phyloP scores from a whole-genome alignment of 129 eudicot species.

The Flaveria trinervia region DNA sequence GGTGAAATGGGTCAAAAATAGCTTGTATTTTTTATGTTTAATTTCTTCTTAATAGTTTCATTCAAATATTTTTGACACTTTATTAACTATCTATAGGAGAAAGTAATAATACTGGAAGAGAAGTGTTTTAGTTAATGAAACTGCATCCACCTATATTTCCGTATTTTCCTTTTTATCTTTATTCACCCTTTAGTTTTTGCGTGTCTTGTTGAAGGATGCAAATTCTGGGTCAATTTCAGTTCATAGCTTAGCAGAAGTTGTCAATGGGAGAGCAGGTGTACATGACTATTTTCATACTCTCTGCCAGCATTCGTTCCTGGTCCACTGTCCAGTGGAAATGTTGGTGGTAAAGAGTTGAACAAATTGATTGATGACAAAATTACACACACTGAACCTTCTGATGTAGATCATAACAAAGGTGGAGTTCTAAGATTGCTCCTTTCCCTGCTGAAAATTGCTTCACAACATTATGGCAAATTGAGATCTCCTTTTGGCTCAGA shows the following conservation, averaged over 20 bases:
- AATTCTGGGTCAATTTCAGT: conserved; percentile 63
- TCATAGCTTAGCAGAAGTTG: conserved; percentile 72
- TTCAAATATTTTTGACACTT: background rate
- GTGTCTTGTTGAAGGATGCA: conserved; percentile 52
- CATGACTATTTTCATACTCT: conserved; percentile 33
- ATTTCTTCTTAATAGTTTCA: background rate
- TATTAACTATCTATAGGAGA: background rate
- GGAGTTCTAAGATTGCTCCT: conserved; percentile 69
- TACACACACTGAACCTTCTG: conserved; percentile 42
- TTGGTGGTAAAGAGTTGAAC: conserved; percentile 38
- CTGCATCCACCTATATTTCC: conserved; percentile 4
- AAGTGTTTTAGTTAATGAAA: background rate
- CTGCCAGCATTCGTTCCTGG: conserved; percentile 36
- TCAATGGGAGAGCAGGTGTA: conserved; percentile 30
- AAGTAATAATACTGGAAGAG: background rate
- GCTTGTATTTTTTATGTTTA: background rate
- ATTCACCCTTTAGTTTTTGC: conserved; percentile 12
- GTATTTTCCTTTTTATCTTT: background rate
- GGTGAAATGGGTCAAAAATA: background rate
- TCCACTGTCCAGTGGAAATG: conserved; percentile 40
- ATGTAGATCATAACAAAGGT: conserved; percentile 49
- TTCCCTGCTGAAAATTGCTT: conserved; percentile 80
- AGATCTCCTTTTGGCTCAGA: conserved; percentile 94
- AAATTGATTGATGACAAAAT: conserved; percentile 83
- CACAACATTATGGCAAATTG: conserved; percentile 88